phyloP scores from a whole-genome alignment of 2,329 filamentous ascomycete species.

The Penicillium sp. region DNA sequence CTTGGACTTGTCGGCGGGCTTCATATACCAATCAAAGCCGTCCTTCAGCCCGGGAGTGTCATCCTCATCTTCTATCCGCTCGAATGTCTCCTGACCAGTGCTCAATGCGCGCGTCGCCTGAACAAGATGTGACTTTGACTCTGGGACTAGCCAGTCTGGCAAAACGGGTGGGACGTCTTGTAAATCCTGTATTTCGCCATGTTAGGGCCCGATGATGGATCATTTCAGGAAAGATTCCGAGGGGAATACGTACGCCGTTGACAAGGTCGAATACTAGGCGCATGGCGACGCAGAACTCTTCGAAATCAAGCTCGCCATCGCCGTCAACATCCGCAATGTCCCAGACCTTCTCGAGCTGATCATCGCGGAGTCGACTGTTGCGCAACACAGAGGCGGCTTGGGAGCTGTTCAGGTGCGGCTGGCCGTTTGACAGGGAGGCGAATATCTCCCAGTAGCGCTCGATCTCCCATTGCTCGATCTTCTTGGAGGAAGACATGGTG shows the following conservation, averaged over 20 bases:
- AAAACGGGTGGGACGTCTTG: constrained; percentile 77
- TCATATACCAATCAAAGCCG: constrained; percentile 99
- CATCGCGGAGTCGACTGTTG: constrained; percentile 66
- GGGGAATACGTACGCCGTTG: constrained; percentile 67
- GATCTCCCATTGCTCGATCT: constrained; percentile 69
- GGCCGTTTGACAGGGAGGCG: constrained; percentile 61
- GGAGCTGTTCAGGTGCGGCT: constrained; percentile 61
- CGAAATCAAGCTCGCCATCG: constrained; percentile 96
- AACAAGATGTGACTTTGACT: constrained; percentile 87
- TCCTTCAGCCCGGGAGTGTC: constrained; percentile 84
- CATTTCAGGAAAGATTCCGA: background rate
- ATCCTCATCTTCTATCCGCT: constrained; percentile 71
- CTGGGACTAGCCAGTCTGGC: constrained; percentile 94
- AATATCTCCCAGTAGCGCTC: constrained; percentile 80
- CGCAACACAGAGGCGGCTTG: constrained; percentile 69
- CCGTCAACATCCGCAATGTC: constrained; percentile 95
- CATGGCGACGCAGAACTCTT: constrained; percentile 99
- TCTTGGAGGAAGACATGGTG: constrained; percentile 39
- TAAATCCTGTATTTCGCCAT: constrained; percentile 61
- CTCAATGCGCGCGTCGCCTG: constrained; percentile 76
- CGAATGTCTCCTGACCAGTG: constrained; percentile 75
- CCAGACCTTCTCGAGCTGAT: constrained; percentile 95
- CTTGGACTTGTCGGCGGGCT: constrained; percentile 79
- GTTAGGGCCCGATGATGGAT: constrained; percentile 4
- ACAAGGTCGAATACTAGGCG: constrained; percentile 94